These are phyloP conservation scores for Solanum boliviense DNA, from an alignment of 257 asterid species.

Conservation along the genomic window DNA sequence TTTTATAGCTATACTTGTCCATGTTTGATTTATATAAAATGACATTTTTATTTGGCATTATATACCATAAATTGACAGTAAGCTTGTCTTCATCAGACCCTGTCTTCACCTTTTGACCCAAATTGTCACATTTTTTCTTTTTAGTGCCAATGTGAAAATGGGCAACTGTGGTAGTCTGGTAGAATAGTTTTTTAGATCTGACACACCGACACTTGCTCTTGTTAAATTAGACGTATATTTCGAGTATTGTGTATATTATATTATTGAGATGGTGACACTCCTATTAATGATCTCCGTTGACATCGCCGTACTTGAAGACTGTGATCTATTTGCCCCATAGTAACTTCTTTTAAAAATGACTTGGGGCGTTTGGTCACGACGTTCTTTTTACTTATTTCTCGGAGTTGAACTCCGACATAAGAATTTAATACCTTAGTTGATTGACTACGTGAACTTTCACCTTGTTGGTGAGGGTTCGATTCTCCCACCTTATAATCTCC, in stretches of 20 bases:
- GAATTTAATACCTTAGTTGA: too few relatives aligned
- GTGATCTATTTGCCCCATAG: not conserved
- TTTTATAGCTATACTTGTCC: not conserved
- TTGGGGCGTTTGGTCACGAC: not conserved
- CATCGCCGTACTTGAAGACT: conserved; percentile 14
- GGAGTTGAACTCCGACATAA: not conserved
- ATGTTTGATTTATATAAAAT: not conserved
- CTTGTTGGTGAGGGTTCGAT: not conserved
- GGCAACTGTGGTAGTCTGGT: not conserved
- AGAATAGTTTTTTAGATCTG: not conserved
- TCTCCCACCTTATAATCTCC: not conserved
- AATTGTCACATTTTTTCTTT: not conserved
- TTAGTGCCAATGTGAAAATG: not conserved
- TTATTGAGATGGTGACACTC: not conserved
- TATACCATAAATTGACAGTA: not conserved
- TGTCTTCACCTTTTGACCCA: not conserved
- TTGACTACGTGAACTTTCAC: too few relatives aligned
- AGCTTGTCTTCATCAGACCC: not conserved
- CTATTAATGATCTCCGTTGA: conserved; percentile 15
- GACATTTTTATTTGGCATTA: not conserved
- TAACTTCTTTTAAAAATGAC: not conserved
- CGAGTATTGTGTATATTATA: conserved; percentile 6
- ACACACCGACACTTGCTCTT: conserved; percentile 18
- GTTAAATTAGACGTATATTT: conserved; percentile 4
- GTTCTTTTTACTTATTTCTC: not conserved